A percentile compares a stretch with the other conserved stretches of the same genome.
These are phyloP conservation scores for Phytophthora nicotianae DNA, from an alignment of 352 stramenopile species.

Conservation along the genomic window DNA sequence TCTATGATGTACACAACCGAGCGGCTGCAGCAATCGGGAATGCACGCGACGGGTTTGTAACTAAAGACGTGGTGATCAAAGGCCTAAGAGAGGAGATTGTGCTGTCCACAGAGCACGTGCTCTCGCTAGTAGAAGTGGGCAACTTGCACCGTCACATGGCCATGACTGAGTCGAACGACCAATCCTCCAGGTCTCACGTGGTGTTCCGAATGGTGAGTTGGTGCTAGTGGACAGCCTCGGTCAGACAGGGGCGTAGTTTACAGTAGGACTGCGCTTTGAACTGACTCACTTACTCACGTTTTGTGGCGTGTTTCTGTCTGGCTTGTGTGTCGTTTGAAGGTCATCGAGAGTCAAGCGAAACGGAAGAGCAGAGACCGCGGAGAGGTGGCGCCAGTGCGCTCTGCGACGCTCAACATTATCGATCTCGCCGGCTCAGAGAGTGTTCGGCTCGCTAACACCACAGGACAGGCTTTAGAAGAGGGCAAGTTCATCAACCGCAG, in stretches of 20 bases:
- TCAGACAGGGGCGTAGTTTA: conserved; percentile 24
- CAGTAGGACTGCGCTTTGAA: conserved; percentile 29
- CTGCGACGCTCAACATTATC: conserved; percentile 90
- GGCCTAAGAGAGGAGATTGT: conserved; percentile 86
- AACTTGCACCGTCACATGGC: conserved; percentile 80
- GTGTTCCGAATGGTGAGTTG: conserved; percentile 70
- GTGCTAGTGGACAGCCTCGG: conserved; percentile 18
- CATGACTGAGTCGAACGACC: conserved; percentile 76
- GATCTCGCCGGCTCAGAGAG: conserved; percentile 91
- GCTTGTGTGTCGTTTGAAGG: conserved; percentile 35
- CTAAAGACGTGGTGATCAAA: conserved; percentile 88
- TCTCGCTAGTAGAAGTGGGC: conserved; percentile 86
- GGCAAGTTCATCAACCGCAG: conserved; percentile 92
- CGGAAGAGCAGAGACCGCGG: conserved; percentile 30
- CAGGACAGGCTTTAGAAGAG: conserved; percentile 79
- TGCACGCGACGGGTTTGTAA: conserved; percentile 35
- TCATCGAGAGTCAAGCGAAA: conserved; percentile 79
- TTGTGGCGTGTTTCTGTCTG: conserved; percentile 15
- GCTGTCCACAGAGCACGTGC: conserved; percentile 75
- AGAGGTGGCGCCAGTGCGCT: conserved; percentile 46
- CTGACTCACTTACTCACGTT: conserved; percentile 32
- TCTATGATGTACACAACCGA: conserved; percentile 70
- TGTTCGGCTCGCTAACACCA: conserved; percentile 81
- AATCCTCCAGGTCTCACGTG: conserved; percentile 79
- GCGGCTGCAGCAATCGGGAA: conserved; percentile 25